phyloP scores from a whole-genome alignment of 352 stramenopile species.

The Peronospora belbahrii region DNA sequence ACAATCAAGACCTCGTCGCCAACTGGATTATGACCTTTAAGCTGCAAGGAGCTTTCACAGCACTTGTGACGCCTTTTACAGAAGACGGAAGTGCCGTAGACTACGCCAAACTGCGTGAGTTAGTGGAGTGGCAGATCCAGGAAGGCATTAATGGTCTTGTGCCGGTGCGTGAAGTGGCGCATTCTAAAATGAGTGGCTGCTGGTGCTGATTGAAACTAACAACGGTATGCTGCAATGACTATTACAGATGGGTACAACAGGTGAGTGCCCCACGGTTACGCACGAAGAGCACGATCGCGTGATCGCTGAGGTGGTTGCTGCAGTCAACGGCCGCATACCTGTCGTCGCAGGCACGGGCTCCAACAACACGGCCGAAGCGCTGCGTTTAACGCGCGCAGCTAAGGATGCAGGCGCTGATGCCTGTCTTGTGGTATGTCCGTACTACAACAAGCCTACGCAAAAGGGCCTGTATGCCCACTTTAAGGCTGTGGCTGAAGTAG shows the following conservation, averaged over 20 bases:
- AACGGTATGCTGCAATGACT: conserved; percentile 2
- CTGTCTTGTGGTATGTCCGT: conserved; percentile 93
- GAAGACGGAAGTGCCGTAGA: conserved; percentile 88
- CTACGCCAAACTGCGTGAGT: conserved; percentile 86
- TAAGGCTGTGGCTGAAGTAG: conserved; percentile 78
- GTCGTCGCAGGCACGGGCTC: conserved; percentile 94
- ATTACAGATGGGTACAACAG: conserved; percentile 91
- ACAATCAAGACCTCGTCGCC: conserved; percentile 11
- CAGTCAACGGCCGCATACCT: conserved; percentile 75
- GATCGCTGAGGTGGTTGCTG: conserved; percentile 88
- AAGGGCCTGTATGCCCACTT: conserved; percentile 93
- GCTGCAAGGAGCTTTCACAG: conserved; percentile 83
- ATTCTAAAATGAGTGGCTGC: neutral
- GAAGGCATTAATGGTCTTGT: conserved; percentile 94
- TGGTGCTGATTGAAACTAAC: neutral
- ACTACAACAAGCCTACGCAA: conserved; percentile 99
- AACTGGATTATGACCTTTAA: conserved; percentile 33
- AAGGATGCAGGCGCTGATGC: conserved; percentile 92
- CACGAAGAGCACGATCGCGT: conserved; percentile 93
- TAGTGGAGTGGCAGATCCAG: conserved; percentile 91
- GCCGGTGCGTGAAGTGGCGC: conserved; percentile 48
- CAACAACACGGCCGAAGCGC: conserved; percentile 85
- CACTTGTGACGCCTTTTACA: conserved; percentile 95
- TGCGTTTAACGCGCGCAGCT: conserved; percentile 82
- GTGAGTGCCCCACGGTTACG: conserved; percentile 92